phyloP scores from a whole-genome alignment of 345 rosid genomes.

The Aurinia saxatilis region DNA sequence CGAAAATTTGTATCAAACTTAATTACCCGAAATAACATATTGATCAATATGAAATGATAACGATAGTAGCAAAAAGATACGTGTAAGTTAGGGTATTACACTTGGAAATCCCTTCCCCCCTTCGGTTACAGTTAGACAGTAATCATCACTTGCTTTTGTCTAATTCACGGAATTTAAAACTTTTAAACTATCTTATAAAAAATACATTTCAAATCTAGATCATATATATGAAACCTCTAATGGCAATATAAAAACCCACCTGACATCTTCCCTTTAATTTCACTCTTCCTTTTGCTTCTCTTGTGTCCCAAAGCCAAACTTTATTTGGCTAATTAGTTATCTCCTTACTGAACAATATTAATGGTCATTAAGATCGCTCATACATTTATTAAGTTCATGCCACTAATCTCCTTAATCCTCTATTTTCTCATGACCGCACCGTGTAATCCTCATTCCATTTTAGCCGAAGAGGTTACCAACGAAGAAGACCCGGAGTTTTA shows the following conservation, averaged over 20 bases:
- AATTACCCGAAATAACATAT: neutral
- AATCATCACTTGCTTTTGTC: slow-evolving; percentile 16
- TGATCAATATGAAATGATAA: neutral
- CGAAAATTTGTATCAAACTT: too few relatives aligned
- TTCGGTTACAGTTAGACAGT: slow-evolving; percentile 7
- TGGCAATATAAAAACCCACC: slow-evolving; percentile 1
- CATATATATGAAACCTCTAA: neutral
- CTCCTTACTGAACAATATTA: neutral
- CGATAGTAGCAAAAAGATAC: neutral
- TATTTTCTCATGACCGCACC: neutral
- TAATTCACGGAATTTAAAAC: neutral
- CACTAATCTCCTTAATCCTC: slow-evolving; percentile 6
- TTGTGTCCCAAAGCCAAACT: slow-evolving; percentile 6
- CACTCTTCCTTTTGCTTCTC: slow-evolving; percentile 5
- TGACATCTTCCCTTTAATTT: neutral
- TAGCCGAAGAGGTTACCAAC: slow-evolving; percentile 4
- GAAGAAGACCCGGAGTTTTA: slow-evolving; percentile 13
- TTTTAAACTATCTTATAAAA: neutral
- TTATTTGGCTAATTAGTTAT: neutral
- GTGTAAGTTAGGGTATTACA: slow-evolving; percentile 1
- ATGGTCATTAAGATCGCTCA: slow-evolving; percentile 1
- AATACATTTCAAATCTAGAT: neutral
- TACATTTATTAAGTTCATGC: slow-evolving; percentile 8
- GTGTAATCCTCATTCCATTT: neutral
- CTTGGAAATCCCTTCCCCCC: neutral